phyloP scores from a whole-genome alignment of 2,329 filamentous ascomycete species.

The Decorospora gaudefroyi region DNA sequence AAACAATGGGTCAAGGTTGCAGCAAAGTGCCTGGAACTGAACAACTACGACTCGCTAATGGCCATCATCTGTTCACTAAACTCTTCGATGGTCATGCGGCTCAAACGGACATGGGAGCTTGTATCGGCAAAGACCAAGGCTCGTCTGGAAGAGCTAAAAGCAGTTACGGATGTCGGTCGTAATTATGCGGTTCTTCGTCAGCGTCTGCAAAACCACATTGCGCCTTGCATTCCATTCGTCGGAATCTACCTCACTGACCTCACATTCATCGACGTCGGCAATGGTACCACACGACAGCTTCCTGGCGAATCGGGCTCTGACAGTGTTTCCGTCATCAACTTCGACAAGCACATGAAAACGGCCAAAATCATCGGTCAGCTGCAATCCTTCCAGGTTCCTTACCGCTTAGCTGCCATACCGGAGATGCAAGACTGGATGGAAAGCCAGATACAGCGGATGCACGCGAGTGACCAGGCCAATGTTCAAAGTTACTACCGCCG shows the following conservation, averaged over 20 bases:
- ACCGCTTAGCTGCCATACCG: slow-evolving; percentile 77
- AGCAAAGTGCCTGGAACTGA: slow-evolving; percentile 79
- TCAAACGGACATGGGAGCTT: slow-evolving; percentile 89
- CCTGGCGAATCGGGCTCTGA: slow-evolving; percentile 61
- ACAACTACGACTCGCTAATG: slow-evolving; percentile 97
- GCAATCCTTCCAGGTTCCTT: slow-evolving; percentile 94
- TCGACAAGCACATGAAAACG: slow-evolving; percentile 93
- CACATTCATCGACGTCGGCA: slow-evolving; percentile 94
- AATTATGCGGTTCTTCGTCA: slow-evolving; percentile 88
- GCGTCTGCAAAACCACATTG: slow-evolving; percentile 80
- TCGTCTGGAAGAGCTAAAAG: slow-evolving; percentile 75
- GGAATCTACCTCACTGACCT: slow-evolving; percentile 96
- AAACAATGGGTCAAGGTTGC: slow-evolving; percentile 99
- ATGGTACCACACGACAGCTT: slow-evolving; percentile 80
- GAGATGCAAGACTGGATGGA: slow-evolving; percentile 95
- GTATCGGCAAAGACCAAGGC: slow-evolving; percentile 83
- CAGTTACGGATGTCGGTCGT: slow-evolving; percentile 84
- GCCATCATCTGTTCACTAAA: slow-evolving; percentile 94
- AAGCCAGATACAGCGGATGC: slow-evolving; percentile 76
- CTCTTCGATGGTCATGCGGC: slow-evolving; percentile 83
- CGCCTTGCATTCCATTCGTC: slow-evolving; percentile 91
- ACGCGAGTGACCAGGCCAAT: slow-evolving; percentile 64
- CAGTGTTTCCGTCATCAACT: slow-evolving; percentile 87
- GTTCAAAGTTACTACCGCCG: slow-evolving; percentile 77
- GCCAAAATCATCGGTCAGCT: slow-evolving; percentile 95